These are phyloP conservation scores for Russula earlei DNA, from an alignment of 768 basidiomycete genomes.

Conservation along the genomic window DNA sequence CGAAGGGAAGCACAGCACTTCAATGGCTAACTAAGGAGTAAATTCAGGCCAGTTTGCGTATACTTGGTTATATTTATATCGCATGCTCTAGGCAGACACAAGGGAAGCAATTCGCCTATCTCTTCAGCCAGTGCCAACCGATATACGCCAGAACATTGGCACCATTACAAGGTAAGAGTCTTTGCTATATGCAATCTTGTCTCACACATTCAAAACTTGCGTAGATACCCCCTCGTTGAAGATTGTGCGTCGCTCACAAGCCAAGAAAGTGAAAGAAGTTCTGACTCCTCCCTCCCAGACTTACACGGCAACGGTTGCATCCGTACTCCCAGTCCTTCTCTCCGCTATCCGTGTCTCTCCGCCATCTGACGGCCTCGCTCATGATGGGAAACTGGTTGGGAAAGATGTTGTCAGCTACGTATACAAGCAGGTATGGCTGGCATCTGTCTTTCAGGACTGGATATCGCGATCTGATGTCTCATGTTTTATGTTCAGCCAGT, in stretches of 20 bases:
- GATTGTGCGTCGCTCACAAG: constrained; percentile 39
- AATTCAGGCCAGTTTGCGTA: neutral
- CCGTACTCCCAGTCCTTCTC: constrained; percentile 77
- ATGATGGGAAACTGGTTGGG: constrained; percentile 66
- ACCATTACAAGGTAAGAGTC: constrained; percentile 65
- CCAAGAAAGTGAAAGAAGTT: neutral
- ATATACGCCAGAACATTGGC: constrained; percentile 76
- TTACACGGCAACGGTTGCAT: constrained; percentile 73
- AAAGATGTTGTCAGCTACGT: constrained; percentile 64
- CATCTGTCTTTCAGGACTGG: neutral
- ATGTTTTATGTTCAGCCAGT: constrained; percentile 44
- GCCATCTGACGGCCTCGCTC: constrained; percentile 54
- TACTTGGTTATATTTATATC: neutral
- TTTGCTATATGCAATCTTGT: neutral
- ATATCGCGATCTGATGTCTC: neutral
- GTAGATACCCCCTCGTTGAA: constrained; percentile 83
- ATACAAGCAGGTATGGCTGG: constrained; percentile 58
- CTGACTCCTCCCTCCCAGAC: constrained; percentile 37
- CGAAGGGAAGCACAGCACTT: constrained; percentile 37
- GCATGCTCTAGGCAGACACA: constrained; percentile 58
- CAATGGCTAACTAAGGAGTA: constrained; percentile 46
- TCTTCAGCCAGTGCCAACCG: constrained; percentile 92
- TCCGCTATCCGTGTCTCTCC: constrained; percentile 79
- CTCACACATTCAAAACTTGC: neutral
- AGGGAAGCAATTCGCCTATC: constrained; percentile 72